Base-by-base conservation (phyloP, 2,329 filamentous ascomycete species). In the Tricladium varicosporioides region DNA sequence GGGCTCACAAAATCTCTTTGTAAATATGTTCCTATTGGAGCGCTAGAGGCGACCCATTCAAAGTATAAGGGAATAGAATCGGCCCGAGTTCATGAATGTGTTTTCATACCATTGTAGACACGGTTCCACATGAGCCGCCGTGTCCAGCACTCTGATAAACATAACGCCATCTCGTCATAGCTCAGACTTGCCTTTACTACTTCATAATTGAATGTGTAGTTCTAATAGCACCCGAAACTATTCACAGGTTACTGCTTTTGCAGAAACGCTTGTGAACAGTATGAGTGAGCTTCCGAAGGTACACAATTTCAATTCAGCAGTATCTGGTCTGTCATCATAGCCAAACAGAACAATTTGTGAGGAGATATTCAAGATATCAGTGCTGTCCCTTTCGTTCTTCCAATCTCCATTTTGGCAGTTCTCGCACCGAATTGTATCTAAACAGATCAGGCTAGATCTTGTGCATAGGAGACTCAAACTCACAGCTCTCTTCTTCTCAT, bases 401-500 rank as follows among this genome's bases (percentile, higher is more conserved):
- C 81, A 56, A 76, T 82, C 69, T 91, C 86, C 85, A 93, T 92
- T 75, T 92, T 94, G 13, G 90, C 90, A 2, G 89, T 92, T 63
- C 89, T 79, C 2, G 90, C 85, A 13, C 90, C 90, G 68, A 94
- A 94, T 72, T 94, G 90, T 57, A 92, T 92, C 85, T 87, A 46
- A 48, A 36, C 54, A 27, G 32, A 19, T 15, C n/a, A 27, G 22
- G 7, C 22, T 27, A 27, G 22, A 27, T 27, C 22, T 27, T 27
- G 22, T 7, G 22, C 22, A 27, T 27, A 27, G 22, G 22, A 27
- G 22, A 27, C 22, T 27, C 22, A 27, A 27, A 27, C 86, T 70
- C 75, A 92, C 89, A 15, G 93, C 93, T 68, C 92, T 81, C 75
- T 99, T 99, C 80, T 94, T 96, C 73, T 97, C 92, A n/a, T 76